Evolutionary conservation across 2,329 filamentous ascomycete species (phyloP), one percentile per base, ranked within the genome.

Genomic region (Alternaria brassicicola): DNA sequence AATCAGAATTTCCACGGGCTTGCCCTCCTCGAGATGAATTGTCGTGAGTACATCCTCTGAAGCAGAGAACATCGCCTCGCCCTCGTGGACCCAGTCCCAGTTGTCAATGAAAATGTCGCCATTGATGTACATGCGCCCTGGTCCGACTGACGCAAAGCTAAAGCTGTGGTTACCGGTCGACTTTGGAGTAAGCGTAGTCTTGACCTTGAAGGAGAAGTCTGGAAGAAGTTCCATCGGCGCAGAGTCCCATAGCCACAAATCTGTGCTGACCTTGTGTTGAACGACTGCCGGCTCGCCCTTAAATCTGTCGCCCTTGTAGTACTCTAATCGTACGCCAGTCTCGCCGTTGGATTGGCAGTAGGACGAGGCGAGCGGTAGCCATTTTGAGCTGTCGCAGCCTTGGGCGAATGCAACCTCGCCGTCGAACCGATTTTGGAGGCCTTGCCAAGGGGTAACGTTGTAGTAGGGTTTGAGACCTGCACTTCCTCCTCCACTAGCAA

Each of bases 161-260:
- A 90, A 82, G 2, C 85, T 88, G 68, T 90, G 88, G 52, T 81
- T 84, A 3, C 88, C 88, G 0, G 82, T 85, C 0, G 83, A 82
- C 23, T 80, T 84, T 0, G 88, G 82, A 0, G 84, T 88, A 21
- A 90, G 76, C 31, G 80, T 82, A 0, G 86, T 87, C 48, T 84
- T 89, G 23, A 85, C 86, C 45, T 86, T 77, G 51, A 87, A 88
- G 2, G 87, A 89, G 82, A 86, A 89, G 52, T 86, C 83, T 0
- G 85, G 85, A 0, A 87, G 84, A 13, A 88, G 82, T 59, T 87
- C 80, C 21, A 81, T 80, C 6, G 88, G 88, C 1, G 86, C 87
- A 3, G 88, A 89, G 65, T 90, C 88, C 87, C 88, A 90, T 2
- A 90, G 80, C 79, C 88, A 89, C 1, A 90, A 81, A 69, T 90